phyloP scores from a whole-genome alignment of 805 yeast species.

The Metschnikowia shivogae region DNA sequence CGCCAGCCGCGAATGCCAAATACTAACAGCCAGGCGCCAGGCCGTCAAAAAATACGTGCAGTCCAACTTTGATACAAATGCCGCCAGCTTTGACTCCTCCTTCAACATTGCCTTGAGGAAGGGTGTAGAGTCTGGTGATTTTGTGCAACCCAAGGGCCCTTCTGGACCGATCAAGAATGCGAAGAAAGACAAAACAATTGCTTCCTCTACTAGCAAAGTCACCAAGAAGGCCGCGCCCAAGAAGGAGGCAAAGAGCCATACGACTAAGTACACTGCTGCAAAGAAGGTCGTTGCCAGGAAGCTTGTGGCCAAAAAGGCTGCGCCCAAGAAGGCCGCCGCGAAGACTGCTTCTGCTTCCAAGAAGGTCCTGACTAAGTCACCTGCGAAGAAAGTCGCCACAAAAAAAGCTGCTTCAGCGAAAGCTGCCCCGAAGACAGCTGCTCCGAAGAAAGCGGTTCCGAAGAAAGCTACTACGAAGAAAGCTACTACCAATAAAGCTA shows the following conservation, averaged over 20 bases:
- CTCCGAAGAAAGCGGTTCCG: slow-evolving; percentile 51
- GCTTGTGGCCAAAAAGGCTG: background rate
- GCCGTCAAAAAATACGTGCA: slow-evolving; percentile 81
- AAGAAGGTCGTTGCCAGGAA: background rate
- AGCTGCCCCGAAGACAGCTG: background rate
- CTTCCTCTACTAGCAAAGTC: slow-evolving; percentile 6
- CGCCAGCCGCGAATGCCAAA: background rate
- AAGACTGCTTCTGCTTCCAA: slow-evolving; percentile 65
- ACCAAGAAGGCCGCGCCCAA: slow-evolving; percentile 4
- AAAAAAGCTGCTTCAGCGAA: background rate
- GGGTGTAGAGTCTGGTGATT: slow-evolving; percentile 75
- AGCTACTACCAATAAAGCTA: background rate
- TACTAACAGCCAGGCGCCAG: slow-evolving; percentile 58
- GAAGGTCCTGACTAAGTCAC: slow-evolving; percentile 1
- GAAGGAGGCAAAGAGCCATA: slow-evolving; percentile 6
- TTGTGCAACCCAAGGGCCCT: slow-evolving; percentile 84
- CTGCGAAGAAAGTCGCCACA: background rate
- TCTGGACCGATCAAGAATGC: slow-evolving; percentile 77
- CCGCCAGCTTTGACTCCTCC: slow-evolving; percentile 66
- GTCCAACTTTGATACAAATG: slow-evolving; percentile 53
- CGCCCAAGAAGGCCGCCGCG: background rate
- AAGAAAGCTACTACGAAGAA: slow-evolving; percentile 49
- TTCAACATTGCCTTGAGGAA: slow-evolving; percentile 76
- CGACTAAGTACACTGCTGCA: slow-evolving; percentile 6
- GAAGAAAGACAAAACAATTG: slow-evolving; percentile 33